Evolutionary conservation across 495 filamentous ascomycete species (phyloP).

Genomic region (Penicillium lagena): DNA sequence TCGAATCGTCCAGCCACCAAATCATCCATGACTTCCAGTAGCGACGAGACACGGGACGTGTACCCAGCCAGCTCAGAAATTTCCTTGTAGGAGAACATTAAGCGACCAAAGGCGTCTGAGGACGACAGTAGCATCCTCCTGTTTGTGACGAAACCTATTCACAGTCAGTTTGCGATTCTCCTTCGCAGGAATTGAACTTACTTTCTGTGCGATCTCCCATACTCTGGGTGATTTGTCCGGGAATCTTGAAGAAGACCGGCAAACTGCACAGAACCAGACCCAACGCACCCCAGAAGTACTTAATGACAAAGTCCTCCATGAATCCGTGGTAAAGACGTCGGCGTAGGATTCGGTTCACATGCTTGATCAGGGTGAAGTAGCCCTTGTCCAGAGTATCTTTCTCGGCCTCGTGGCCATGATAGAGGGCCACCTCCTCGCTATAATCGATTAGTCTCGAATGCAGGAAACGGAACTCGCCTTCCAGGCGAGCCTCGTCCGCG

Average conservation of each 20-base stretch:
- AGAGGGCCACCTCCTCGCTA: conserved; percentile 89
- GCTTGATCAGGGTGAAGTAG: conserved; percentile 97
- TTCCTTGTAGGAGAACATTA: conserved; percentile 99
- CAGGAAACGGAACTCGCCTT: conserved; percentile 94
- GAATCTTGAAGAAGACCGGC: conserved; percentile 91
- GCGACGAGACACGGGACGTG: conserved; percentile 80
- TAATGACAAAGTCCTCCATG: conserved; percentile 99
- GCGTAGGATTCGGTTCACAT: conserved; percentile 91
- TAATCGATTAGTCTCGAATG: conserved; percentile 94
- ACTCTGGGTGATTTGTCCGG: conserved; percentile 61
- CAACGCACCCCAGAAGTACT: conserved; percentile 97
- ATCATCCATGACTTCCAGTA: conserved; percentile 93
- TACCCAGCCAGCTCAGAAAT: conserved; percentile 92
- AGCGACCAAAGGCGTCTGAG: conserved; percentile 89
- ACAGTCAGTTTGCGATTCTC: conserved; percentile 1
- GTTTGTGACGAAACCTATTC: conserved; percentile 79
- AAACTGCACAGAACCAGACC: conserved; percentile 92
- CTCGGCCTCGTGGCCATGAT: conserved; percentile 89
- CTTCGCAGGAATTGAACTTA: conserved; percentile 24
- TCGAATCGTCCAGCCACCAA: conserved; percentile 82
- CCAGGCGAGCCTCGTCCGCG: conserved; percentile 87
- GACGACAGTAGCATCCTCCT: conserved; percentile 83
- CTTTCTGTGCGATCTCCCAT: conserved; percentile 91
- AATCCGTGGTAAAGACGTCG: conserved; percentile 89
- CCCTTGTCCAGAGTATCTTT: conserved; percentile 97